These are phyloP conservation scores for Isabelozyma gotoi DNA, from an alignment of 805 yeast species.

Conservation along the genomic window DNA sequence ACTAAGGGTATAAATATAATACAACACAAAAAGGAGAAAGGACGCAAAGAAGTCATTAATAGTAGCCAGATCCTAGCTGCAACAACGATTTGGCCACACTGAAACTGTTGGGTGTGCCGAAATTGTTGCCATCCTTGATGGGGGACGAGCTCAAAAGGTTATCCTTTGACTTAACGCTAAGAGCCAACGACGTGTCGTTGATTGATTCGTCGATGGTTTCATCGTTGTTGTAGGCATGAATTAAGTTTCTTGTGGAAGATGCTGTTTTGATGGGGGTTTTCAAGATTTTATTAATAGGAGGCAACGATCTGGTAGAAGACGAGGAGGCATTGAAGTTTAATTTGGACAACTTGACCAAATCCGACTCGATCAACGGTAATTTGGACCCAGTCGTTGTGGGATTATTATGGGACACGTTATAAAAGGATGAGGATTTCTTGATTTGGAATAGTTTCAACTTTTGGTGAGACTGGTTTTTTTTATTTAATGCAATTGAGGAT, in stretches of 20 bases:
- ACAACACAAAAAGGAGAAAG: slow-evolving; percentile 1
- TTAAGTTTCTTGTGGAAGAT: slow-evolving; percentile 20
- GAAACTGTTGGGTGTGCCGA: slow-evolving; percentile 47
- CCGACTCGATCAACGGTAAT: slow-evolving; percentile 8
- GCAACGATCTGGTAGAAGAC: slow-evolving; percentile 15
- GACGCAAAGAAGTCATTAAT: slow-evolving; percentile 3
- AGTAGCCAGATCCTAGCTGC: slow-evolving; percentile 32
- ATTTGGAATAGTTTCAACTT: slow-evolving; percentile 38
- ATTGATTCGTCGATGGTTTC: slow-evolving; percentile 21
- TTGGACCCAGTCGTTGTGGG: background rate
- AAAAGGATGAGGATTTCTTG: slow-evolving; percentile 34
- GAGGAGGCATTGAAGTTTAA: background rate
- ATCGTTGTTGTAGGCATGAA: slow-evolving; percentile 11
- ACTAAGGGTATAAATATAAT: background rate
- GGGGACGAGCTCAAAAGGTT: slow-evolving; percentile 37
- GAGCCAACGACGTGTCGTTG: slow-evolving; percentile 3
- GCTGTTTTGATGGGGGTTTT: slow-evolving; percentile 43
- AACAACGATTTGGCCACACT: slow-evolving; percentile 46
- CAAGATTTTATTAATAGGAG: slow-evolving; percentile 43
- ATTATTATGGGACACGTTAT: slow-evolving; percentile 10
- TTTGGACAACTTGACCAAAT: background rate
- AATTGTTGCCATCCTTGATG: slow-evolving; percentile 14
- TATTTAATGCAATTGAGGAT: slow-evolving; percentile 12
- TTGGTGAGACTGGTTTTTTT: slow-evolving; percentile 6
- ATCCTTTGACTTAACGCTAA: slow-evolving; percentile 6